Evolutionary conservation across 495 filamentous ascomycete species (phyloP).

Genomic region (Talaromyces wortmannii): DNA sequence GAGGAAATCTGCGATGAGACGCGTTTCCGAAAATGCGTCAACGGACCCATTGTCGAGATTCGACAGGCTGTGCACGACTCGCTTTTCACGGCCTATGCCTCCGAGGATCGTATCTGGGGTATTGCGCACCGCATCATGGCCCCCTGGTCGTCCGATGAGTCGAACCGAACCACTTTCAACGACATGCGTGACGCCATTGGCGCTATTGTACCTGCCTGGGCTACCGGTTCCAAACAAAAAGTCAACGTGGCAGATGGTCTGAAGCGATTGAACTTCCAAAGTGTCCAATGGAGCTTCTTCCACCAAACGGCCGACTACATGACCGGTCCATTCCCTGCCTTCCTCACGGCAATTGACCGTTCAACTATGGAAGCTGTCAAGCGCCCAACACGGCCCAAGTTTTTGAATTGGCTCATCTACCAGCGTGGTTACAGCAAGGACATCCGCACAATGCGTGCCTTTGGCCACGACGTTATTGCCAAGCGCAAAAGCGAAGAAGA

Average conservation of each 20-base stretch:
- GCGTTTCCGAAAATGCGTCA: conserved; percentile 60
- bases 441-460: conserved; percentile 46
- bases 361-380: conserved; percentile 36
- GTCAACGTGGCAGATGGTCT: conserved; percentile 47
- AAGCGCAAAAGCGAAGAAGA: conserved; percentile 43
- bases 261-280: conserved; percentile 63
- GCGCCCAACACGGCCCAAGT: conserved; percentile 27
- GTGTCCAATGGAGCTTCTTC: conserved; percentile 53
- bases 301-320: conserved; percentile 24
- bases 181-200: conserved; percentile 20
- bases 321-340: conserved; percentile 17
- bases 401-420: conserved; percentile 30
- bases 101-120: conserved; percentile 55
- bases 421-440: conserved; percentile 44
- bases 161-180: conserved; percentile 18
- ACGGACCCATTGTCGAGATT: conserved; percentile 51
- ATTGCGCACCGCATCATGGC: conserved; percentile 65
- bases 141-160: conserved; percentile 27
- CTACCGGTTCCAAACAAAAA: conserved; percentile 8
- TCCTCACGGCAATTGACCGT: conserved; percentile 29
- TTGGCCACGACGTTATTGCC: conserved; percentile 51
- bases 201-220: conserved; percentile 19
- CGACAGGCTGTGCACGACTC: conserved; percentile 59
- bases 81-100: conserved; percentile 62
- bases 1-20: conserved; percentile 69